Evolutionary conservation across 1,284 basidiomycete species (phyloP).

Genomic region (Coniferiporia sulphurascens): DNA sequence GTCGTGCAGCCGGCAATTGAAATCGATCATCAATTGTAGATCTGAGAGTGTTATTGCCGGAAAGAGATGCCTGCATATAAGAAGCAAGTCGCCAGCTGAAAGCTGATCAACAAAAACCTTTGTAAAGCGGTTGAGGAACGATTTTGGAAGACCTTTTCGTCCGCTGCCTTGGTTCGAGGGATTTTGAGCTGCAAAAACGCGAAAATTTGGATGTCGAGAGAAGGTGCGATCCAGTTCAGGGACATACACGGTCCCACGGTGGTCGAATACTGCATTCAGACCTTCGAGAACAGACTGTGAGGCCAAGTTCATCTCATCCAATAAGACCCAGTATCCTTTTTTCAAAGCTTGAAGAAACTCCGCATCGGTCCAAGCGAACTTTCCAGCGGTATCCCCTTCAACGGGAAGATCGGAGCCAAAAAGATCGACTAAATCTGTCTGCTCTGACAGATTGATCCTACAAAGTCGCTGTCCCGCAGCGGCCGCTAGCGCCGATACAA

Average conservation of each 20-base stretch:
- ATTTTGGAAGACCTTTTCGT: constrained; percentile 95
- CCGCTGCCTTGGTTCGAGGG: constrained; percentile 96
- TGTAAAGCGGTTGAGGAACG: constrained; percentile 97
- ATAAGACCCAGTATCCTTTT: constrained; percentile 91
- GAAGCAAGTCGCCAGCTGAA: constrained; percentile 70
- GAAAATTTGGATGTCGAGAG: constrained; percentile 83
- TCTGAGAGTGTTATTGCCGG: constrained; percentile 51
- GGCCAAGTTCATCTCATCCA: constrained; percentile 99
- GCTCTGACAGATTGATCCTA: constrained; percentile 98
- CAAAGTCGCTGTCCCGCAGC: constrained; percentile 77
- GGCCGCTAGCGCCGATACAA: constrained; percentile 85
- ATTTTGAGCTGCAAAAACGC: constrained; percentile 98
- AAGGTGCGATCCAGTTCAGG: constrained; percentile 94
- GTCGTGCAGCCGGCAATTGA: constrained; percentile 73
- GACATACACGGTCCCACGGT: constrained; percentile 92
- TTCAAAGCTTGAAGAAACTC: constrained; percentile 94
- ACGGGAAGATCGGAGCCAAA: constrained; percentile 97
- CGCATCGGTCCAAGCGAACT: constrained; percentile 97
- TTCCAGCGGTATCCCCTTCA: constrained; percentile 86
- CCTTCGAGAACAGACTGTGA: constrained; percentile 96
- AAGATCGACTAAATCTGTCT: constrained; percentile 95
- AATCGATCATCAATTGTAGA: constrained; percentile 78
- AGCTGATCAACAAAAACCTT: constrained; percentile 95
- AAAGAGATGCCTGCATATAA: constrained; percentile 78
- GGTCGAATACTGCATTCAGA: constrained; percentile 94